Base-by-base conservation (phyloP, 2,329 filamentous ascomycete genomes). In the Basipetospora chlamydospora region DNA sequence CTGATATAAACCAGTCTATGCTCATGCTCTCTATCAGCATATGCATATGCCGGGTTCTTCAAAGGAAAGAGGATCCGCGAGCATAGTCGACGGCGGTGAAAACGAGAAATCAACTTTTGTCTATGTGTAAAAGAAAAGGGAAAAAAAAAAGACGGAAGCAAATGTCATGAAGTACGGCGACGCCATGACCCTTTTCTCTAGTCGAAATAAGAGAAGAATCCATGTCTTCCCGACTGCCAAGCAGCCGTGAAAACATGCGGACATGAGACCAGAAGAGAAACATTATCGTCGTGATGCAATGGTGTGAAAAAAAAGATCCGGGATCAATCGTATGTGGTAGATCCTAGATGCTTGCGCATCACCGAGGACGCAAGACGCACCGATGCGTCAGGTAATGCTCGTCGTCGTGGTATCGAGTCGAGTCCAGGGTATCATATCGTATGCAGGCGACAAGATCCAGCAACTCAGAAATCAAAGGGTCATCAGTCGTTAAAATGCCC, bases 121-220 rank as follows among this genome's bases (percentile, higher is more conserved):
- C n/a, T n/a, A n/a, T n/a, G n/a, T n/a, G n/a, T 31, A 35, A 41
- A 28, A 34, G 30, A 26, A 41, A 39, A 35, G 21, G 25, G 32
- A 45, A 40, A 42, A 49, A 45, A 39, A 41, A 43, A 37, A 37
- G 29, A 41, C 38, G 40, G 37, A 40, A 30, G 4, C 36, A 33
- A 35, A 39, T 35, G 23, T 38, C 31, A 28, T 40, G 25, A 39
- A 56, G 54, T 52, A 58, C 56, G 57, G 56, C 57, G 57, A 60
- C 56, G 54, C 52, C 57, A 61, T 56, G 57, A 60, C 55, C 56
- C 53, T 60, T 31, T 26, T 37, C 55, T 60, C 56, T 56, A 49
- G 53, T 56, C 48, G 51, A 52, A 51, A 54, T 38, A 38, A 37
- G 36, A 28, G 41, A 38, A 28, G 58, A 57, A 55, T n/a, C n/a